A percentile compares a stretch with the other conserved stretches of the same genome.
These are phyloP conservation scores for Chytriomyces sp. DNA, from an alignment of 192 early-diverging fungal species.

Conservation along the genomic window DNA sequence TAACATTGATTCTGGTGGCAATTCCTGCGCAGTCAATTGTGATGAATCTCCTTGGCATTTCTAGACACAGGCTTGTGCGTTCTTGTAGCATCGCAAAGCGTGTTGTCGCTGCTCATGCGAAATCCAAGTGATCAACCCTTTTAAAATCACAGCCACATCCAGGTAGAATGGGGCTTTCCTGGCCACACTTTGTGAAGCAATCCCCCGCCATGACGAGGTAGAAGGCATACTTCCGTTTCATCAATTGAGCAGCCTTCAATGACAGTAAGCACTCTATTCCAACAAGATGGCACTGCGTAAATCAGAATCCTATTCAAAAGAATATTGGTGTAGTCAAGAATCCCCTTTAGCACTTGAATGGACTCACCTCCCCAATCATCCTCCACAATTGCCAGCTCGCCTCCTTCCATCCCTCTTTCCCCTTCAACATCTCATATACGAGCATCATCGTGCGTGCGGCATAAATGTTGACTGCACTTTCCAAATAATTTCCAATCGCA, in stretches of 20 bases:
- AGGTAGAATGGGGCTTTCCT: too few species aligned
- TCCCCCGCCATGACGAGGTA: conserved; percentile 87
- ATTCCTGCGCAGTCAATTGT: conserved; percentile 22
- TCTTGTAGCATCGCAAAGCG: conserved; percentile 76
- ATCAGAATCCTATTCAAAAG: conserved; percentile 68
- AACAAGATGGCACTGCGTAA: conserved; percentile 76
- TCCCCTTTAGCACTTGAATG: background rate
- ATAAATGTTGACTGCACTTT: conserved; percentile 58
- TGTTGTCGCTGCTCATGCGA: conserved; percentile 63
- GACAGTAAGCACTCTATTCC: conserved; percentile 89
- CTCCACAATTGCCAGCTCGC: conserved; percentile 60
- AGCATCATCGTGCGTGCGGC: conserved; percentile 74
- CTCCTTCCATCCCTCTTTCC: conserved; percentile 67
- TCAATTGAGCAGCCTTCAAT: conserved; percentile 65
- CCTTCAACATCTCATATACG: conserved; percentile 81
- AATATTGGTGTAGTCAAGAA: conserved; percentile 5
- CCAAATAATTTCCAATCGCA: conserved; percentile 71
- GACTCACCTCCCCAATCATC: conserved; percentile 70
- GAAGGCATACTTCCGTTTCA: conserved; percentile 86
- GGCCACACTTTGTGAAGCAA: conserved; percentile 73
- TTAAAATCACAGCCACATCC: background rate
- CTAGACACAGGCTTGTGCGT: too few species aligned
- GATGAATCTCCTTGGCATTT: conserved; percentile 23
- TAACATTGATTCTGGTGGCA: conserved; percentile 30
- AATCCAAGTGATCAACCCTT: too few species aligned